Conservation (phyloP, 148 eudicot genomes). For the Rhododendron simsii region DNA sequence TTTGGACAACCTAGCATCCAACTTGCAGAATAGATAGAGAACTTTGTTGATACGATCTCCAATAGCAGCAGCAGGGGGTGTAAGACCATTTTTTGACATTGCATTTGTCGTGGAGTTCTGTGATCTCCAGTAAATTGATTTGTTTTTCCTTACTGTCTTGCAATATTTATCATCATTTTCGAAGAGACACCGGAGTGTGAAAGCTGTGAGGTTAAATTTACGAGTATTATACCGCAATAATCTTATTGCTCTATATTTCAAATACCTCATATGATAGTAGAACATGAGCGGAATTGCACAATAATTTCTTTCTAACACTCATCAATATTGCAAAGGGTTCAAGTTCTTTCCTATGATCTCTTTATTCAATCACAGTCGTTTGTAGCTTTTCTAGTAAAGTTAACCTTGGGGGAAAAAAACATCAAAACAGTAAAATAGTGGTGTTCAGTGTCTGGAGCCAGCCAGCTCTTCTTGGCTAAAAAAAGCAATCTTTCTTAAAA, state of each 20-base stretch:
- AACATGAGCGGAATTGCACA: background rate
- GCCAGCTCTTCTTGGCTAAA: background rate
- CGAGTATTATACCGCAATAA: too few species aligned
- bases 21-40: background rate
- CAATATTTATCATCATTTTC: background rate
- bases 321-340: background rate
- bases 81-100: background rate
- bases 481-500: background rate
- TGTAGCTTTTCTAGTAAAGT: background rate
- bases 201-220: background rate
- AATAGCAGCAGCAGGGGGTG: background rate
- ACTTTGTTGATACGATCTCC: background rate
- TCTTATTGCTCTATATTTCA: background rate
- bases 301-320: background rate
- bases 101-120: background rate
- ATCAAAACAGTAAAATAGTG: background rate
- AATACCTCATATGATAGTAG: too few species aligned
- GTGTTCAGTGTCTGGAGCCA: background rate
- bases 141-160: background rate
- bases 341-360: background rate
- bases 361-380: background rate
- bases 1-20: background rate
- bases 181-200: background rate
- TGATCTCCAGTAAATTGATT: background rate
- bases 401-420: background rate